Evolutionary conservation across 306 rosid species (phyloP).

Genomic region (Myrica gale): DNA sequence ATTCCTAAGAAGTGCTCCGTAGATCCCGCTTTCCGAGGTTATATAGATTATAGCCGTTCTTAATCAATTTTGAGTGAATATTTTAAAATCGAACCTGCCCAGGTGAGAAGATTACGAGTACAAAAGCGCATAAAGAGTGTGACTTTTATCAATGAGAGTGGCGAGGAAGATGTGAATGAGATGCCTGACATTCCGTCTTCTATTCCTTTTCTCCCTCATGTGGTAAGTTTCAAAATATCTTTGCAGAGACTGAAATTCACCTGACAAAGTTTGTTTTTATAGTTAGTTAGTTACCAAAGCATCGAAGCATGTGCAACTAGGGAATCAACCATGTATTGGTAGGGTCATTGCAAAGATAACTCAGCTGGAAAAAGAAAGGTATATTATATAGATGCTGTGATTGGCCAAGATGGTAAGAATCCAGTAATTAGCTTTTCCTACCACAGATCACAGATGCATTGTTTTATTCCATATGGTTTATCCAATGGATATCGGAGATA

Average conservation of each 20-base stretch:
- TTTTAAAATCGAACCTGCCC: conserved; percentile 15
- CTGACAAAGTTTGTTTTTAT: not conserved
- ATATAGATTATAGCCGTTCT: not conserved
- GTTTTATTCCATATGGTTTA: not conserved
- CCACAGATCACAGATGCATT: not conserved
- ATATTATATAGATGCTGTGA: not conserved
- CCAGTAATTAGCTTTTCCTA: not conserved
- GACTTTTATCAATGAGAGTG: conserved; percentile 34
- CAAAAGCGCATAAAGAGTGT: conserved; percentile 63
- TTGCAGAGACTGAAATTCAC: conserved; percentile 7
- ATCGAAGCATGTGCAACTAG: not conserved
- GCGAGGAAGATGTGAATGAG: conserved; percentile 66
- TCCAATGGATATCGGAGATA: not conserved
- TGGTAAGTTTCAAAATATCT: conserved; percentile 54
- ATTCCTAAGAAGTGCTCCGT: not conserved
- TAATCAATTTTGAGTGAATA: not conserved
- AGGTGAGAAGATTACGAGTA: conserved; percentile 93
- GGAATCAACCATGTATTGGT: not conserved
- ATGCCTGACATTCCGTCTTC: conserved; percentile 94
- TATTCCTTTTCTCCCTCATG: conserved; percentile 77
- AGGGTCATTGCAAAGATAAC: not conserved
- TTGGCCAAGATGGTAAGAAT: not conserved
- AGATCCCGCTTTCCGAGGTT: not conserved
- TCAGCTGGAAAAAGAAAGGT: not conserved
- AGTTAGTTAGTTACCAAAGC: not conserved